Evolutionary conservation across 2,329 filamentous ascomycete species (phyloP).

Genomic region (Calonectria montana): DNA sequence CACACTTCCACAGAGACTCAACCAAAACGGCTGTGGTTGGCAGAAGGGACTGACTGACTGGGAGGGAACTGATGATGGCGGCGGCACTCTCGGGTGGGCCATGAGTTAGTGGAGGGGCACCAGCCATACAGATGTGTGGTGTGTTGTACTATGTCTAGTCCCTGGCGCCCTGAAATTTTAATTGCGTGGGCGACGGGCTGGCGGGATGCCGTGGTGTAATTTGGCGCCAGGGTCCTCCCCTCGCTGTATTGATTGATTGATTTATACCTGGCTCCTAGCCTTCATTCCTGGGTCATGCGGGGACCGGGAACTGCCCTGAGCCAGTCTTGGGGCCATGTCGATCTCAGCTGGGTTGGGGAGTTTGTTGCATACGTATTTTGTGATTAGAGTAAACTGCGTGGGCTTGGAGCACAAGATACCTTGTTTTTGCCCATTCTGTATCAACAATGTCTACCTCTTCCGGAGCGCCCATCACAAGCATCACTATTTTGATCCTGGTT

Average conservation of each 20-base stretch:
- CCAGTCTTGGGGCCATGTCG: not conserved
- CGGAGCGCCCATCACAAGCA: not conserved
- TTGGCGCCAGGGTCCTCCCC: slow-evolving; percentile 18
- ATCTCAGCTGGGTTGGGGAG: slow-evolving; percentile 10
- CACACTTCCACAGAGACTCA: not conserved
- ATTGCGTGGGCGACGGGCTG: slow-evolving; percentile 37
- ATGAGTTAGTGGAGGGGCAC: slow-evolving; percentile 36
- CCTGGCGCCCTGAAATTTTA: slow-evolving; percentile 43
- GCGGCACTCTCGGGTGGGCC: slow-evolving; percentile 32
- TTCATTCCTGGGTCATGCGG: slow-evolving; percentile 15
- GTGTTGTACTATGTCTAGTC: slow-evolving; percentile 18
- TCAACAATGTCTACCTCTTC: not conserved
- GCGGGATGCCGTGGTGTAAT: slow-evolving; percentile 30
- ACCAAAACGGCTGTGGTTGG: not conserved
- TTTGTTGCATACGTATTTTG: not conserved
- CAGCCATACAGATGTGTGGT: slow-evolving; percentile 12
- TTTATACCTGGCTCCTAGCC: slow-evolving; percentile 14
- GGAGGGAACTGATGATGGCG: slow-evolving; percentile 27
- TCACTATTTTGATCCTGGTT: not conserved
- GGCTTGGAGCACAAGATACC: not conserved
- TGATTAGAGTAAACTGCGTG: not conserved
- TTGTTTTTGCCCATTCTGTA: not conserved
- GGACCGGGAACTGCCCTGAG: slow-evolving; percentile 16
- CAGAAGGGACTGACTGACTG: not conserved
- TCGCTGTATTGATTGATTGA: slow-evolving; percentile 15